Conservation (phyloP, 1,284 basidiomycete species). For the Blastosporella zonata region DNA sequence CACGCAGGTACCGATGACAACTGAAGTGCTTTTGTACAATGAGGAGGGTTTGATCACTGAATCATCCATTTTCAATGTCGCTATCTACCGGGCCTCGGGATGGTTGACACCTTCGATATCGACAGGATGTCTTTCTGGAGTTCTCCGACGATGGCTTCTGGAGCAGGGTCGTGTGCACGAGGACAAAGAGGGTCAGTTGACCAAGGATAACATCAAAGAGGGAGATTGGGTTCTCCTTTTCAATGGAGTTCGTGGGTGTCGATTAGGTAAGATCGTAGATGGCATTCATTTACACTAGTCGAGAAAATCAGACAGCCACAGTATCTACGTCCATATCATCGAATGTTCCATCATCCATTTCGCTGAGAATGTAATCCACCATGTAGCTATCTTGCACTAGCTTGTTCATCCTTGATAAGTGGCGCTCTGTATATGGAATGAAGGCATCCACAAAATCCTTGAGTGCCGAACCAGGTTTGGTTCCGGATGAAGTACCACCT, state of each 20-base stretch:
- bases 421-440: conserved; percentile 92
- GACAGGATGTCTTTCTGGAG: conserved; percentile 68
- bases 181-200: conserved; percentile 40
- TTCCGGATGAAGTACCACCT: conserved; percentile 21
- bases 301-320: conserved; percentile 5
- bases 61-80: conserved; percentile 66
- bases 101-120: conserved; percentile 65
- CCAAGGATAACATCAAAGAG: conserved; percentile 38
- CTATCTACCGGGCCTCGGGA: conserved; percentile 47
- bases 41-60: conserved; percentile 50
- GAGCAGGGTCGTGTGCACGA: conserved; percentile 52
- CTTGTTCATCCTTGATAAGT: conserved; percentile 82
- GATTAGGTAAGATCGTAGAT: conserved; percentile 42
- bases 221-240: conserved; percentile 67
- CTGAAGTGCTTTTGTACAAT: conserved; percentile 68
- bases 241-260: conserved; percentile 70
- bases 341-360: conserved; percentile 86
- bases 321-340: conserved; percentile 46
- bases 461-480: conserved; percentile 41
- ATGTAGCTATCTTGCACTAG: conserved; percentile 92
- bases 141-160: conserved; percentile 63
- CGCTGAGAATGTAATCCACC: conserved; percentile 86
- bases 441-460: conserved; percentile 83
- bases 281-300: not conserved
- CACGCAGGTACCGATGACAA: conserved; percentile 21